These are phyloP conservation scores for Trichoderma virens DNA, from an alignment of 495 filamentous ascomycete species.

Conservation along the genomic window DNA sequence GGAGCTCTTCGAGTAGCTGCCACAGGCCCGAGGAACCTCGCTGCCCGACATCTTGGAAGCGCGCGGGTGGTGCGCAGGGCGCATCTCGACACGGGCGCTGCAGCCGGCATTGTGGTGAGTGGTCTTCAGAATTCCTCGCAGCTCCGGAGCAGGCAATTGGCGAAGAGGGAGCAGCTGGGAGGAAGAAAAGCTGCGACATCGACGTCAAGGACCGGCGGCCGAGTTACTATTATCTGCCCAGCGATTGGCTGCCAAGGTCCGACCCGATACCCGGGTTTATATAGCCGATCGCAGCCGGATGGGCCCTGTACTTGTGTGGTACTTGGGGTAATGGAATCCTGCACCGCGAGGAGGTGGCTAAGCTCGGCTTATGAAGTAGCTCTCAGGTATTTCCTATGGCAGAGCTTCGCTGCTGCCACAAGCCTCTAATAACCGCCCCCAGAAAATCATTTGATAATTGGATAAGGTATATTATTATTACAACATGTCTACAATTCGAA, in stretches of 20 bases:
- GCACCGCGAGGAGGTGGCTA: neutral
- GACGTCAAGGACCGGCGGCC: neutral
- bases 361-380: constrained; percentile 1
- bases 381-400: neutral
- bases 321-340: neutral
- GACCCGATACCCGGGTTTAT: neutral
- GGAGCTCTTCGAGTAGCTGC: neutral
- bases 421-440: neutral
- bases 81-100: constrained; percentile 9
- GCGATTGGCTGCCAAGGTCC: constrained; percentile 2
- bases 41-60: neutral
- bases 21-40: neutral
- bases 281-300: constrained; percentile 8
- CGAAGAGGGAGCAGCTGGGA: neutral
- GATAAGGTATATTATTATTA: no score
- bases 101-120: neutral
- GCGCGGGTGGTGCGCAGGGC: constrained; percentile 9
- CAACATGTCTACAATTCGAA: no score
- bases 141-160: neutral
- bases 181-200: constrained; percentile 5
- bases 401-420: neutral
- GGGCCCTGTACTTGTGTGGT: neutral
- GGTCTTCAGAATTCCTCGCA: neutral
- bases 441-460: no score
- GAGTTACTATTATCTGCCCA: neutral